Base-by-base conservation (phyloP, 2,329 filamentous ascomycete genomes). In the Tolypocladium paradoxum region DNA sequence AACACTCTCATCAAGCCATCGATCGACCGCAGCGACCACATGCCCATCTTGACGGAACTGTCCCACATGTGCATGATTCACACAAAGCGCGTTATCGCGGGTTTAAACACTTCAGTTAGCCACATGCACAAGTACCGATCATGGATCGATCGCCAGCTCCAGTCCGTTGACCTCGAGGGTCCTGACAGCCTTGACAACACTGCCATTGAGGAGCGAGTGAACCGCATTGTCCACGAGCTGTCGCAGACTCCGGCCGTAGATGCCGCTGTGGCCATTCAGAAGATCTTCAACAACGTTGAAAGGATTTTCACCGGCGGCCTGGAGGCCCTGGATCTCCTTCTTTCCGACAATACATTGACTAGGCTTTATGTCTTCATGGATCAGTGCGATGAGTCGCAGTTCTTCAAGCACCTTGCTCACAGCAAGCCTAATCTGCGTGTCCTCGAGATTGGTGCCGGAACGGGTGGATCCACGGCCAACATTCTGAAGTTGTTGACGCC, bases 361-460 rank as follows among this genome's bases (percentile, higher is more conserved):
- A 45, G 29, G 6, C 24, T 45, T 8, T 29, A 45, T 29, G 40
- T 29, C 8, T 29, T 45, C 16, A 45, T 45, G 40, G 40, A 45
- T 29, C 40, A 45, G 16, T 45, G 40, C 18, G 43, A 46, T 27
- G 24, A 29, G 43, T 46, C 43, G 27, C 43, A 45, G 4, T 57
- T 50, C 36, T 45, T 53, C 55, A 11, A 57, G 55, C 22, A 62
- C 54, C 8, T 61, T 48, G 33, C 58, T 50, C 20, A 62, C 58
- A 60, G 57, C 4, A 58, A 56, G 5, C 58, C 59, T 1, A 55
- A 59, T 12, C 57, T 73, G 14, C 61, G 64, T 3, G 63, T 73
- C 31, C 60, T 74, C 1, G 71, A 74, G 54, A 63, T 74, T 36
- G 72, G 70, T 3, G 69, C 67, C 9, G 70, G 70, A 1, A 72